phyloP scores from a whole-genome alignment of 2,329 filamentous ascomycete genomes.

The Fusarium musae region DNA sequence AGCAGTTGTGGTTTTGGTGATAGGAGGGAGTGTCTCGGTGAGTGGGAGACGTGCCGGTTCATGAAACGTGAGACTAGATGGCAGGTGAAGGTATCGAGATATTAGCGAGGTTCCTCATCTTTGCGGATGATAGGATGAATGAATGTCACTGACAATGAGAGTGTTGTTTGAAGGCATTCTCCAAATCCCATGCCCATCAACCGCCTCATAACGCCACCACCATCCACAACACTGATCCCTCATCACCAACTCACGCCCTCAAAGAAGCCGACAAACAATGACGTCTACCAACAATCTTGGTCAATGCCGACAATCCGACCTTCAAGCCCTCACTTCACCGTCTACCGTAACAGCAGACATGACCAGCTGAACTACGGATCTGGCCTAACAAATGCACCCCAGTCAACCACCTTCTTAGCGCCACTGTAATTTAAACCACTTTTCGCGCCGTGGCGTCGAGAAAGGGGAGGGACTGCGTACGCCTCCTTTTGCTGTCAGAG shows the following conservation, averaged over 20 bases:
- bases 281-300: not conserved
- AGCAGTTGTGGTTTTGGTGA: not conserved
- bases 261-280: not conserved
- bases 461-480: not conserved
- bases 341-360: not conserved
- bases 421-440: not conserved
- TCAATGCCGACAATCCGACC: conserved; percentile 9
- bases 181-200: not conserved
- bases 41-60: not conserved
- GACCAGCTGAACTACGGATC: conserved; percentile 11
- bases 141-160: not conserved
- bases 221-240: not conserved
- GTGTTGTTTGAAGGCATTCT: not conserved
- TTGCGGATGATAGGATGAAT: not conserved
- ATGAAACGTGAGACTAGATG: not conserved
- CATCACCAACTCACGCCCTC: not conserved
- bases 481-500: conserved; percentile 1
- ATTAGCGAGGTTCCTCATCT: not conserved
- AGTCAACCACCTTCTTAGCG: not conserved
- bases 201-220: conserved; percentile 6
- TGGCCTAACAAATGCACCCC: not conserved
- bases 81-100: not conserved
- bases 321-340: not conserved
- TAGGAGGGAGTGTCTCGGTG: not conserved
- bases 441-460: conserved; percentile 13